Percentiles rank a stretch among this genome's conserved stretches.
phyloP scores from a whole-genome alignment of 1,139 yeast genomes.

The Pichia sp. region DNA sequence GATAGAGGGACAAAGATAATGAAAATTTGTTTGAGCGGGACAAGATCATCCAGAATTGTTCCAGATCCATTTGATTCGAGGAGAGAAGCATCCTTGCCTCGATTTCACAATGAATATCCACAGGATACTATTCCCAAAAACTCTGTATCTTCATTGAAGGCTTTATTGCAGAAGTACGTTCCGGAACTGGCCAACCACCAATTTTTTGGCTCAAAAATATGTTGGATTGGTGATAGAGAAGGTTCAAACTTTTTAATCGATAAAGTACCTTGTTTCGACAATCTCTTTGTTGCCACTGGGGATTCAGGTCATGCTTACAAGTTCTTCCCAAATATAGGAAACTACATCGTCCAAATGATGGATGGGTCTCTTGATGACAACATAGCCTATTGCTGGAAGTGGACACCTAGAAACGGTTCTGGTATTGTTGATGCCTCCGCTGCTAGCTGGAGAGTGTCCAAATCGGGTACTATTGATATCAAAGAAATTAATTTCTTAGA shows the following conservation, averaged over 20 bases:
- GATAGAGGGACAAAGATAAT: conserved; percentile 36
- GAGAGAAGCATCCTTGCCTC: conserved; percentile 33
- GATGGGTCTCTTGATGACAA: conserved; percentile 30
- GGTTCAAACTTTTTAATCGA: conserved; percentile 43
- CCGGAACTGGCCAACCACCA: conserved; percentile 39
- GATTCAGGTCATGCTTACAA: conserved; percentile 45
- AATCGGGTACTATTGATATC: conserved; percentile 29
- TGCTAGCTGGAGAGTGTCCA: conserved; percentile 34
- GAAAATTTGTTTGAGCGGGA: conserved; percentile 38
- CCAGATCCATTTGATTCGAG: conserved; percentile 16
- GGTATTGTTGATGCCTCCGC: conserved; percentile 29
- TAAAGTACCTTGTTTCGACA: conserved; percentile 33
- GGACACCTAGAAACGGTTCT: conserved; percentile 26
- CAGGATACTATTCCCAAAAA: conserved; percentile 26
- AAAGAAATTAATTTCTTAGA: conserved; percentile 26
- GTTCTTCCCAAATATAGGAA: conserved; percentile 42
- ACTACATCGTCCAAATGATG: conserved; percentile 32
- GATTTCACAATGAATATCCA: conserved; percentile 34
- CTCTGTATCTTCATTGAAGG: conserved; percentile 17
- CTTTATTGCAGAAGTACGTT: conserved; percentile 30
- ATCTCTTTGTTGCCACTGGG: conserved; percentile 34
- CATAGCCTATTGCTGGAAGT: conserved; percentile 32
- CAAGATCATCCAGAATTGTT: conserved; percentile 18
- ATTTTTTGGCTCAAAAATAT: conserved; percentile 36
- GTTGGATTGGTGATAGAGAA: conserved; percentile 47